These are phyloP conservation scores for Fagus crenata DNA, from an alignment of 306 rosid species.

Conservation along the genomic window DNA sequence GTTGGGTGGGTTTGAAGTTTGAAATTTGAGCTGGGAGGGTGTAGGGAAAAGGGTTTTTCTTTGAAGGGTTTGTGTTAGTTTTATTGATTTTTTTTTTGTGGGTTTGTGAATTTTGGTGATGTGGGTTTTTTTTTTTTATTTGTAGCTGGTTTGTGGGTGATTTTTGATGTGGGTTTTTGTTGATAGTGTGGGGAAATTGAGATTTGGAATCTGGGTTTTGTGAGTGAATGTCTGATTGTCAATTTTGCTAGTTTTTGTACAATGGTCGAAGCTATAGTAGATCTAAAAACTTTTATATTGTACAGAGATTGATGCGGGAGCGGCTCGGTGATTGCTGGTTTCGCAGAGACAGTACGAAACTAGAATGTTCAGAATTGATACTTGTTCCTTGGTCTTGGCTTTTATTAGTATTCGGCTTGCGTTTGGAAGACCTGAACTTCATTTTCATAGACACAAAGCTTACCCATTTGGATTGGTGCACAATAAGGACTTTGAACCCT, in stretches of 20 bases:
- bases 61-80: conserved; percentile 22
- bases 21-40: conserved; percentile 36
- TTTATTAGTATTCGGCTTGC: conserved; percentile 48
- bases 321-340: conserved; percentile 42
- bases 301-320: conserved; percentile 56
- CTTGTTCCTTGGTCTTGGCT: conserved; percentile 42
- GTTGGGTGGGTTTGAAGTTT: conserved; percentile 12
- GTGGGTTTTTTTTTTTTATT: conserved; percentile 37
- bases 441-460: conserved; percentile 44
- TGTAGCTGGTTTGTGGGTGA: conserved; percentile 8
- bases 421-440: conserved; percentile 49
- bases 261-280: conserved; percentile 55
- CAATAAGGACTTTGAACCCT: conserved; percentile 43
- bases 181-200: conserved; percentile 26
- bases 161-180: conserved; percentile 21
- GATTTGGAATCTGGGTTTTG: conserved; percentile 29
- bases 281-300: conserved; percentile 53
- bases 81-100: conserved; percentile 3
- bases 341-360: conserved; percentile 37
- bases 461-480: conserved; percentile 50
- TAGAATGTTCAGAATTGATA: conserved; percentile 55
- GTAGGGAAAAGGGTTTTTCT: conserved; percentile 14
- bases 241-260: conserved; percentile 29
- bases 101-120: conserved; percentile 34
- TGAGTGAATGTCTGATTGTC: conserved; percentile 21